phyloP scores from a whole-genome alignment of 2,329 filamentous ascomycete genomes.

The Dactylellina sp. region DNA sequence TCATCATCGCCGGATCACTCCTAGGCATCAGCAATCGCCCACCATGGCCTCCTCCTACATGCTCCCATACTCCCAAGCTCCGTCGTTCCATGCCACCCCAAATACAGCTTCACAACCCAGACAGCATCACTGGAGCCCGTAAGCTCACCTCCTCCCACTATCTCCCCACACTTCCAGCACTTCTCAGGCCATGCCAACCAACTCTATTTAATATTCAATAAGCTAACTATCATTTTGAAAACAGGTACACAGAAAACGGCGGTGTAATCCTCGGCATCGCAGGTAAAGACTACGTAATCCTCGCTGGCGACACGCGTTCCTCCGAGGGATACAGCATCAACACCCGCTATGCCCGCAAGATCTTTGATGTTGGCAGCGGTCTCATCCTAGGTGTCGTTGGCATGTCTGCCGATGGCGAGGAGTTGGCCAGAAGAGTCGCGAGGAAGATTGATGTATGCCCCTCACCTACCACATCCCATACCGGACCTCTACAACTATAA shows the following conservation, averaged over 20 bases:
- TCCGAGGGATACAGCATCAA: conserved; percentile 99
- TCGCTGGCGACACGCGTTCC: conserved; percentile 95
- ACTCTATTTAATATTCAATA: conserved; percentile 19
- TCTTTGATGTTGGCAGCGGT: conserved; percentile 95
- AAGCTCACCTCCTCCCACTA: conserved; percentile 33
- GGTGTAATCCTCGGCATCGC: conserved; percentile 95
- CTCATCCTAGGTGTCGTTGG: conserved; percentile 95
- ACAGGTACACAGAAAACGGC: conserved; percentile 95
- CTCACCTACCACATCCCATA: neutral
- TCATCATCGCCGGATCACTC: conserved; percentile 5
- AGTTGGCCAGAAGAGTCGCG: conserved; percentile 70
- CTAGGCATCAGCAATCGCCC: conserved; percentile 1
- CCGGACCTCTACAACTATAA: neutral
- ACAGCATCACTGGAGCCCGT: conserved; percentile 61
- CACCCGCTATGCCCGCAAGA: conserved; percentile 91
- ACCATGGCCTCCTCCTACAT: conserved; percentile 53
- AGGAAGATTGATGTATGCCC: conserved; percentile 60
- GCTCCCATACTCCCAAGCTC: conserved; percentile 42
- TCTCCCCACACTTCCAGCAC: neutral
- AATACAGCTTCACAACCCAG: conserved; percentile 51
- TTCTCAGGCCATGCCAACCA: conserved; percentile 3
- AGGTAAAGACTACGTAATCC: conserved; percentile 92
- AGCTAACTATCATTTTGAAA: neutral
- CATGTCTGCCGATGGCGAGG: conserved; percentile 93
- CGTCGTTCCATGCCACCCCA: conserved; percentile 42